Base-by-base conservation (phyloP, 176 grass and related monocot genomes). In the Neostapfia colusana region DNA sequence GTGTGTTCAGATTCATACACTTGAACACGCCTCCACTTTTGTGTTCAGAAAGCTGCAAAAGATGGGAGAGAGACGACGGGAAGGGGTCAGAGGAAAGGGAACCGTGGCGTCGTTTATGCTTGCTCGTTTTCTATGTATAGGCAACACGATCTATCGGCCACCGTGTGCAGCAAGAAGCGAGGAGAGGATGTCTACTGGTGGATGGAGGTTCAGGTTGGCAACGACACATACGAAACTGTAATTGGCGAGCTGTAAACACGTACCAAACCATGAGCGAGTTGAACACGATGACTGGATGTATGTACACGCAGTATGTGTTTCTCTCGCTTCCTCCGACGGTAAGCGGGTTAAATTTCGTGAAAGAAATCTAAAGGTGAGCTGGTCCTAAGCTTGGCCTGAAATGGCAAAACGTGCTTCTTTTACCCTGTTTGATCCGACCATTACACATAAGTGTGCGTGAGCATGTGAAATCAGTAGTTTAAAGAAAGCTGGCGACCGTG, bases 11-110 rank as follows among this genome's bases (percentile, higher is more conserved):
- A 85, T 76, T 37, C 13, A 72, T 57, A 65, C 27, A 38, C 41
- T 72, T 72, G 46, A 80, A 76, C 45, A 75, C 76, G 70, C 63
- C 70, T 67, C 28, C 41, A 50, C 80, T 74, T 88, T 51, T 46
- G 69, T 37, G 65, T 64, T 17, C 50, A 45, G 63, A 40, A 70
- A 41, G 43, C 10, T 46, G 79, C 37, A 41, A 46, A 38, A 41
- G 58, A 82, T 46, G 66, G 31, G 66, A 44, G 56, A 66, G 48
- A 79, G 83, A n/a, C n/a, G n/a, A 65, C 36, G 36, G 35, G 13
- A 20, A 20, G 21, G 7, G 42, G 13, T 54, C 69, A 65, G 65
- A 45, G 55, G 17, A 10, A 83, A 67, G 59, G 59, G 80, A 36
- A 75, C 63, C 81, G 21, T 20, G 69, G 15, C 25, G 23, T 17